phyloP scores from a whole-genome alignment of 2,329 filamentous ascomycete species.

The Calonectria pteridis region DNA sequence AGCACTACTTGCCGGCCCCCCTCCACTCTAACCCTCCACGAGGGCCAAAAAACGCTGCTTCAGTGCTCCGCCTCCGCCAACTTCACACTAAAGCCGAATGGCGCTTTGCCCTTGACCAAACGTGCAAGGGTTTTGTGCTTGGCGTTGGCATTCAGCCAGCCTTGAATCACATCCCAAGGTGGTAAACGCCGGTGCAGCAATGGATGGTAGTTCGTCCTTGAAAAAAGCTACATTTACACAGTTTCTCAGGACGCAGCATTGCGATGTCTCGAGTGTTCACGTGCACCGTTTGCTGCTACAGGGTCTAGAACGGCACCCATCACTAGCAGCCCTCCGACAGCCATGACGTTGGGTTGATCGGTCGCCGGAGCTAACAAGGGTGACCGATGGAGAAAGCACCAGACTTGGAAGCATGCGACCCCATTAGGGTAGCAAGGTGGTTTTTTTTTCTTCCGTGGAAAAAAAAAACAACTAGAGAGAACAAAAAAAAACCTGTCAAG shows the following conservation, averaged over 20 bases:
- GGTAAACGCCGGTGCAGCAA: not conserved
- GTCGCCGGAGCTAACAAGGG: not conserved
- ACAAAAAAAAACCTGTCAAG: not conserved
- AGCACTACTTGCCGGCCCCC: not conserved
- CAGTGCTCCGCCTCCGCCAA: conserved; percentile 28
- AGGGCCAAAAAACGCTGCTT: conserved; percentile 5
- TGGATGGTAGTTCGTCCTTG: not conserved
- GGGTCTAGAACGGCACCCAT: not conserved
- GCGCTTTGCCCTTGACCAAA: conserved; percentile 11
- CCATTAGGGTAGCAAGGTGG: not conserved
- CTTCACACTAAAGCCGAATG: conserved; percentile 22
- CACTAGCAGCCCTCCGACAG: not conserved
- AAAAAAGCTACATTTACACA: not conserved
- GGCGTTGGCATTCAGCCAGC: conserved; percentile 13
- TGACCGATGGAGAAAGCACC: conserved; percentile 9
- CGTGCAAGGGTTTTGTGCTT: not conserved
- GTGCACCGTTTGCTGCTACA: not conserved
- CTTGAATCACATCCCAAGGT: not conserved
- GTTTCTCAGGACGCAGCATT: not conserved
- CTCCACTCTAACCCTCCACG: conserved; percentile 17
- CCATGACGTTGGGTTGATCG: conserved; percentile 24
- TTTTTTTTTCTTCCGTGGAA: not conserved
- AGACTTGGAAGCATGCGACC: conserved; percentile 1
- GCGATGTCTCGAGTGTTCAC: not conserved
- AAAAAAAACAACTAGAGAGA: not conserved